Percentiles rank a stretch among this genome's conserved stretches.
phyloP scores from a whole-genome alignment of 805 yeast species.

The Komagataella pastoris region DNA sequence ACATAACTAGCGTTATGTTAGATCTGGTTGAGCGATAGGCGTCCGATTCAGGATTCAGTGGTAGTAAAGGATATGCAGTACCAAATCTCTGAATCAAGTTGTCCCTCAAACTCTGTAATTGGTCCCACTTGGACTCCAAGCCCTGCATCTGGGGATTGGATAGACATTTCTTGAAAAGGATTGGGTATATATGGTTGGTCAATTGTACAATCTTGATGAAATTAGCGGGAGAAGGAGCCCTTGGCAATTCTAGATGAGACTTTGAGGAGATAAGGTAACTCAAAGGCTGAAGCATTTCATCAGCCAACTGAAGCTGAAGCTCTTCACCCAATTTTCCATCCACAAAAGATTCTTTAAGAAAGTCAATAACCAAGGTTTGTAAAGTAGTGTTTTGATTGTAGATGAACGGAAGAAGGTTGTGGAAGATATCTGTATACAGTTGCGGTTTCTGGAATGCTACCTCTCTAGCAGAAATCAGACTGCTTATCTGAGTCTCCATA shows the following conservation, averaged over 20 bases:
- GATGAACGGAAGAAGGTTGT: background rate
- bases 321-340: background rate
- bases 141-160: constrained; percentile 24
- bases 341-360: constrained; percentile 2
- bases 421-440: constrained; percentile 1
- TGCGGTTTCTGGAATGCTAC: constrained; percentile 6
- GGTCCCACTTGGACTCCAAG: constrained; percentile 32
- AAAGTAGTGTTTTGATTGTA: background rate
- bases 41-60: constrained; percentile 36
- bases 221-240: background rate
- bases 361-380: constrained; percentile 1
- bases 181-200: constrained; percentile 18
- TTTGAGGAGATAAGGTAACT: background rate
- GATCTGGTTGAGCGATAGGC: constrained; percentile 38
- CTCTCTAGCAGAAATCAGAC: constrained; percentile 4
- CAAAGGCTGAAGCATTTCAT: background rate
- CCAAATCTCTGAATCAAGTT: constrained; percentile 51
- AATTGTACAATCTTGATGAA: constrained; percentile 1
- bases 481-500: constrained; percentile 1
- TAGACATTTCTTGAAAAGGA: constrained; percentile 30
- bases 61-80: constrained; percentile 36
- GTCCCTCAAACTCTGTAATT: constrained; percentile 40
- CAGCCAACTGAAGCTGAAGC: background rate
- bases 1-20: constrained; percentile 59
- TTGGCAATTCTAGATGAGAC: background rate